Base-by-base conservation (phyloP, 768 basidiomycete species). In the Suillus tomentosus region DNA sequence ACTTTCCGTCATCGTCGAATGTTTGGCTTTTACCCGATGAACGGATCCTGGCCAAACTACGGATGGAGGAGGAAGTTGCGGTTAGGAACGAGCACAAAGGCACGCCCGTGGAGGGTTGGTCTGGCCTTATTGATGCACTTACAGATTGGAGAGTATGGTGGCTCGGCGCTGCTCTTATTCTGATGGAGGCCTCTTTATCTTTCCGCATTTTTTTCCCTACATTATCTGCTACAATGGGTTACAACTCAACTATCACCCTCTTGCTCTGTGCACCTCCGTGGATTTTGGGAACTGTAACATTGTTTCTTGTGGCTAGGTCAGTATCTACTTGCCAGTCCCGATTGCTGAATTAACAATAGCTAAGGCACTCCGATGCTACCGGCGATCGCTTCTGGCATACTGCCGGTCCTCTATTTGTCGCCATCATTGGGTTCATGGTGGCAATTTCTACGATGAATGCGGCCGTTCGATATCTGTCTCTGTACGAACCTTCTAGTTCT, bases 191-290 rank as follows among this genome's bases (percentile, higher is more conserved):
- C 36, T 84, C 88, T 14, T 71, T 91, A 36, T 87, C 85, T 13
- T 93, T 93, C 80, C 88, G 89, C 70, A 87, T 86, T 22, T 92
- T 87, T 74, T 93, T 93, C 77, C 91, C 89, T 13, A 91, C 91
- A 0, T 76, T 94, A 62, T 85, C 84, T 50, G 84, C 81, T 24
- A 94, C 92, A 9, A 80, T 95, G 76, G 88, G 88, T 17, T 90
- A 80, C 74, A 79, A 75, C 65, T 73, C 79, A 22, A 90, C 88
- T 3, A 75, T 86, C 48, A 88, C 89, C 7, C 79, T 92, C 8
- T 74, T 91, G 56, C 81, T 94, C 58, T 92, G 91, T 70, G 91
- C 87, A 10, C 92, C 91, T 59, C 91, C 91, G 9, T 92, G 87
- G 83, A 74, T 82, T 9, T 83, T 87, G 67, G 83, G 88, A 4